Evolutionary conservation across 202 grass and related monocot species (phyloP).

Genomic region (Alloteropsis angusta): DNA sequence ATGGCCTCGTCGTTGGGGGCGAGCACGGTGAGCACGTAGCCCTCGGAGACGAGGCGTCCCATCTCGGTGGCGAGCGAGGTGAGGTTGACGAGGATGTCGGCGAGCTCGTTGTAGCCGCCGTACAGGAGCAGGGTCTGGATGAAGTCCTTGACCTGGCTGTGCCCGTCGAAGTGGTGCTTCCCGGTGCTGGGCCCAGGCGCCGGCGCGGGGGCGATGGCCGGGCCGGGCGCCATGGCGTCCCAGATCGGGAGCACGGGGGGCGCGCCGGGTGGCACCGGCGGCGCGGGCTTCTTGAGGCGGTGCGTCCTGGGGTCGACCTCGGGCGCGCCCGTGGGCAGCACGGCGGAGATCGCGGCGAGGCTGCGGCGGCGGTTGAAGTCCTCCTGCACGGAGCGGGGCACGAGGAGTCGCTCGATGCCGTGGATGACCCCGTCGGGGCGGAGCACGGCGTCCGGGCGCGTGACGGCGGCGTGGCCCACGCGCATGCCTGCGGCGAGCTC

Average conservation of each 20-base stretch:
- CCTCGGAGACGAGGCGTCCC: slow-evolving; percentile 79
- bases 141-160: slow-evolving; percentile 85
- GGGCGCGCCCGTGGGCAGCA: slow-evolving; percentile 58
- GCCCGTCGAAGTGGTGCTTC: slow-evolving; percentile 58
- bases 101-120: slow-evolving; percentile 85
- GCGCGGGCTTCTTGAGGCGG: slow-evolving; percentile 73
- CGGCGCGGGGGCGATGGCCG: slow-evolving; percentile 43
- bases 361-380: slow-evolving; percentile 76
- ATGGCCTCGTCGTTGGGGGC: slow-evolving; percentile 88
- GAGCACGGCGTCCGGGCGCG: slow-evolving; percentile 51
- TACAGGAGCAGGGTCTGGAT: slow-evolving; percentile 75
- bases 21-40: slow-evolving; percentile 80
- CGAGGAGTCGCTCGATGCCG: slow-evolving; percentile 65
- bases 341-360: slow-evolving; percentile 61
- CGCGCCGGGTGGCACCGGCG: slow-evolving; percentile 44
- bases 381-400: slow-evolving; percentile 69
- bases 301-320: slow-evolving; percentile 74
- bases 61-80: slow-evolving; percentile 88
- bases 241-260: slow-evolving; percentile 56
- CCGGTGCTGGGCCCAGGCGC: slow-evolving; percentile 33
- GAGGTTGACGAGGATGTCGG: slow-evolving; percentile 84
- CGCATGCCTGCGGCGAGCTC: slow-evolving; percentile 27
- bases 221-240: slow-evolving; percentile 71
- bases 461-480: slow-evolving; percentile 36
- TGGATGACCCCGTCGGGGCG: slow-evolving; percentile 74